These are phyloP conservation scores for Paspalum notatum DNA, from an alignment of 176 grass and related monocot species.

Conservation along the genomic window DNA sequence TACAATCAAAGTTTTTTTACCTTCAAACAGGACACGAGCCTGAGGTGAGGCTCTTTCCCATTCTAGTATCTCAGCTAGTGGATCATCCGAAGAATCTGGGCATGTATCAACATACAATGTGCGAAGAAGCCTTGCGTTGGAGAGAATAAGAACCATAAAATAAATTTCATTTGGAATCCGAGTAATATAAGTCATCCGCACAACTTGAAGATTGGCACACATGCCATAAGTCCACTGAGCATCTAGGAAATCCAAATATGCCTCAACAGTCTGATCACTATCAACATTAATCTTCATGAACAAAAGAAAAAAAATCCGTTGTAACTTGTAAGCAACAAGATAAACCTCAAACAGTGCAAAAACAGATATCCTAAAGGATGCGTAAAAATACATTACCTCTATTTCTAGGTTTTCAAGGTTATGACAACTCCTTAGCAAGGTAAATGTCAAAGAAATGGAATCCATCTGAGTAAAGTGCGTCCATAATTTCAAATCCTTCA, in stretches of 20 bases:
- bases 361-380: background rate
- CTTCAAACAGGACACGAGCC: slow-evolving; percentile 11
- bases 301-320: background rate
- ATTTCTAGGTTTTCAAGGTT: slow-evolving; percentile 30
- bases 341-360: background rate
- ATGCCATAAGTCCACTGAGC: slow-evolving; percentile 34
- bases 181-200: background rate
- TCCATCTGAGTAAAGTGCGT: background rate
- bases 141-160: background rate
- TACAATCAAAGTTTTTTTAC: background rate
- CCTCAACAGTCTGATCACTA: background rate
- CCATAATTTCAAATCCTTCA: background rate
- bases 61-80: background rate
- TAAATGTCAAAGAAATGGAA: slow-evolving; percentile 20
- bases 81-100: background rate
- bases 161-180: slow-evolving; percentile 11
- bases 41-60: slow-evolving; percentile 34
- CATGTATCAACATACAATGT: background rate
- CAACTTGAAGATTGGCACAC: slow-evolving; percentile 35
- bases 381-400: slow-evolving; percentile 18
- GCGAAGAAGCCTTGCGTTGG: slow-evolving; percentile 14
- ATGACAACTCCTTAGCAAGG: slow-evolving; percentile 18
- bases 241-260: slow-evolving; percentile 8
- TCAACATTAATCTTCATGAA: background rate
- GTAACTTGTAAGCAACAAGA: background rate